Percentiles rank a stretch among this genome's conserved stretches.
These are phyloP conservation scores for Schizophyllum commune DNA, from an alignment of 1,284 basidiomycete species.

Conservation along the genomic window DNA sequence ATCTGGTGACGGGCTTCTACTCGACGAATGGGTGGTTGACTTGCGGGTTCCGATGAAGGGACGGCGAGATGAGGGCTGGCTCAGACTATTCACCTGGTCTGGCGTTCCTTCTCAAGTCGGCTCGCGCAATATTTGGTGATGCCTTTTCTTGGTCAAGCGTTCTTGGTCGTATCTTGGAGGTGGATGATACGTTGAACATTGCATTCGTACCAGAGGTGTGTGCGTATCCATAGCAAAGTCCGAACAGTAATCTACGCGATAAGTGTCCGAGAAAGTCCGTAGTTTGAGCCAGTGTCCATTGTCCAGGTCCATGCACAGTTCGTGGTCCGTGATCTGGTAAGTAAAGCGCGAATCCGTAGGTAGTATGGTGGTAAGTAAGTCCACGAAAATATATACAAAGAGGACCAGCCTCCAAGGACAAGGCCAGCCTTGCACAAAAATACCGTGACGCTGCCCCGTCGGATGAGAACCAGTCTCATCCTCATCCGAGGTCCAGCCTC, in stretches of 20 bases:
- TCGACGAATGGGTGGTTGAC: constrained; percentile 26
- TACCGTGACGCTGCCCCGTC: background rate
- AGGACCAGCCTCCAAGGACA: too few relatives aligned
- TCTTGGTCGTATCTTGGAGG: too few relatives aligned
- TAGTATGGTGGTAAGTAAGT: too few relatives aligned
- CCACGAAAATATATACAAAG: too few relatives aligned
- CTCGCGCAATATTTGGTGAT: background rate
- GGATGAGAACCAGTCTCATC: background rate
- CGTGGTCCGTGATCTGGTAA: background rate
- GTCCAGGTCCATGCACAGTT: background rate
- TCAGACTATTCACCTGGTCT: background rate
- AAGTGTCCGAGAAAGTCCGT: too few relatives aligned
- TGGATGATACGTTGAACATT: too few relatives aligned
- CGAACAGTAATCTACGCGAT: too few relatives aligned
- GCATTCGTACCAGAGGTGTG: too few relatives aligned
- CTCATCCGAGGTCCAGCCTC: background rate
- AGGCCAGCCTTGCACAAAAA: too few relatives aligned
- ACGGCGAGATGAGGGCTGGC: background rate
- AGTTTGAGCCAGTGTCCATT: background rate
- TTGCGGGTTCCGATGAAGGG: constrained; percentile 19
- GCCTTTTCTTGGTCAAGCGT: background rate
- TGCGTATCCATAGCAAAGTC: too few relatives aligned
- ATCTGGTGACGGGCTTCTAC: constrained; percentile 22
- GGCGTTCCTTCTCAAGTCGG: too few relatives aligned
- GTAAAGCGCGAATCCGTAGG: too few relatives aligned